Evolutionary conservation across 495 filamentous ascomycete genomes (phyloP).

Genomic region (Penicillium antarcticum): DNA sequence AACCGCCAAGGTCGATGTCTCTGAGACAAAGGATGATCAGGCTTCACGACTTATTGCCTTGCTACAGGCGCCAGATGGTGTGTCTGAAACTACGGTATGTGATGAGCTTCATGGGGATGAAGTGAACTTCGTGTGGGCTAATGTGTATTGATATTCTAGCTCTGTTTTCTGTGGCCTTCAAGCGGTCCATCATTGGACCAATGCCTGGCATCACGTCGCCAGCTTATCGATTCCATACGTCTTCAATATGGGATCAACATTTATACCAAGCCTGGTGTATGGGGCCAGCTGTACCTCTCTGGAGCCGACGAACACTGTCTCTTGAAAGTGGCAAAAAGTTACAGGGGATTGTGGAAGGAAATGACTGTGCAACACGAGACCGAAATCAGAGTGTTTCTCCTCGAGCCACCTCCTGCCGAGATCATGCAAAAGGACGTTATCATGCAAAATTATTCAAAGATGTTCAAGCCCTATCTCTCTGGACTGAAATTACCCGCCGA

Average conservation of each 20-base stretch:
- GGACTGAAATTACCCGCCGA: not conserved
- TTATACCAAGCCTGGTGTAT: not conserved
- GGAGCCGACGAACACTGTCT: not conserved
- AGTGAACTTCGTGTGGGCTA: not conserved
- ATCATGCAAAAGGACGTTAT: not conserved
- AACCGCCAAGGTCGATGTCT: no score
- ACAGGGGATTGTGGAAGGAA: not conserved
- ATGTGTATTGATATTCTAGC: not conserved
- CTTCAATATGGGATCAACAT: not conserved
- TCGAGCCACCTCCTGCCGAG: not conserved
- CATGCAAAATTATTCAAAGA: not conserved
- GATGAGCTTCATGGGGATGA: not conserved
- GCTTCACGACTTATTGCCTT: no score
- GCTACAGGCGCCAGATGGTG: not conserved
- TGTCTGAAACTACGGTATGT: not conserved
- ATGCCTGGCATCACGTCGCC: not conserved
- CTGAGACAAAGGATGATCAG: no score
- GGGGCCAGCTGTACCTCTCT: not conserved
- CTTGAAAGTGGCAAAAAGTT: not conserved
- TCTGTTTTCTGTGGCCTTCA: not conserved
- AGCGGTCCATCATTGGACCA: not conserved
- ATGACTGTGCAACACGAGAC: not conserved
- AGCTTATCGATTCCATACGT: not conserved
- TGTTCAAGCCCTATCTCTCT: not conserved
- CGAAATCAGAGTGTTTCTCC: not conserved